phyloP scores from a whole-genome alignment of 441 rosid species.

The Jatropha multifida region DNA sequence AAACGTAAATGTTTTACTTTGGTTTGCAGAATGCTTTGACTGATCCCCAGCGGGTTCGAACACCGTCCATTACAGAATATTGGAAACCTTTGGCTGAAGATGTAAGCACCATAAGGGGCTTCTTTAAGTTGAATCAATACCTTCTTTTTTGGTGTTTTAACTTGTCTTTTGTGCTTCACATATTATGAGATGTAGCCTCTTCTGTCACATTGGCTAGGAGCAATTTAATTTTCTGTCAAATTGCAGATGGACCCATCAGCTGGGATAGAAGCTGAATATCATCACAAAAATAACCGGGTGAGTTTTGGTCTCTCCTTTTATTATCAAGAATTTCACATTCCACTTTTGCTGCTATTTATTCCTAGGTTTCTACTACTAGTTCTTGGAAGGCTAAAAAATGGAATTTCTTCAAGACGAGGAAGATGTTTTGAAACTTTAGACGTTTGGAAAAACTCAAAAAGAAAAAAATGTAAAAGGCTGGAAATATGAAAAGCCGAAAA shows the following conservation, averaged over 20 bases:
- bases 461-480: no score
- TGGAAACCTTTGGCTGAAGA: slow-evolving; percentile 98
- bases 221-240: slow-evolving; percentile 22
- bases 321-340: not conserved
- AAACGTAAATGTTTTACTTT: not conserved
- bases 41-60: slow-evolving; percentile 86
- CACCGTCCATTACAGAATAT: slow-evolving; percentile 83
- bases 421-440: no score
- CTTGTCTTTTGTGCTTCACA: not conserved
- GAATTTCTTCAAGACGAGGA: no score
- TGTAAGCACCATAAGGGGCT: slow-evolving; percentile 49
- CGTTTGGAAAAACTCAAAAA: no score
- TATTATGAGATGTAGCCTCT: not conserved
- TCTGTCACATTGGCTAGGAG: slow-evolving; percentile 5
- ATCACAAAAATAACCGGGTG: slow-evolving; percentile 90
- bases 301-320: slow-evolving; percentile 15
- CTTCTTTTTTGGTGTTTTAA: not conserved
- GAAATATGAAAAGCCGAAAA: no score
- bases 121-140: slow-evolving; percentile 13
- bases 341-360: not conserved
- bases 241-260: slow-evolving; percentile 92
- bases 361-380: no score
- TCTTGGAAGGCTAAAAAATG: no score
- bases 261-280: slow-evolving; percentile 94
- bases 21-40: slow-evolving; percentile 78